phyloP scores from a whole-genome alignment of 129 eudicot species.

The Pulicaria dysenterica region DNA sequence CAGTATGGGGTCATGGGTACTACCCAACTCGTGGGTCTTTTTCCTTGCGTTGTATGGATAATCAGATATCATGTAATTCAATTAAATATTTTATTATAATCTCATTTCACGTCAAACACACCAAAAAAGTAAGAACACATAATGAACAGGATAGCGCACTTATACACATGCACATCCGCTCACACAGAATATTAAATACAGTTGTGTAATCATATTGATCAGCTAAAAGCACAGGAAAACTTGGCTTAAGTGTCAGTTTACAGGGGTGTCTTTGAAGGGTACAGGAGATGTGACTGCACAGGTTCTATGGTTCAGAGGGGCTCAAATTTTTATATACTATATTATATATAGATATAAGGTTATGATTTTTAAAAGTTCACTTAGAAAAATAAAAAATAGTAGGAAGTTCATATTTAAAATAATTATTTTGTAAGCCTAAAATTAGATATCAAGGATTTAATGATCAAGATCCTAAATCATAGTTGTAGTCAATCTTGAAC shows the following conservation, averaged over 20 bases:
- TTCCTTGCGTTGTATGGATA: constrained; percentile 11
- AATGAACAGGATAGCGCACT: neutral
- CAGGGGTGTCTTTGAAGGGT: too few species aligned
- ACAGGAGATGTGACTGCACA: too few species aligned
- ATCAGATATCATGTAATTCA: constrained; percentile 21
- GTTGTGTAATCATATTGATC: constrained; percentile 10
- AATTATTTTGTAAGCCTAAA: too few species aligned
- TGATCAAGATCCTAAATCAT: too few species aligned
- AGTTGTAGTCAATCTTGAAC: too few species aligned
- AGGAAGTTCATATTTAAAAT: too few species aligned
- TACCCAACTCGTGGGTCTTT: constrained; percentile 15
- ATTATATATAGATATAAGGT: too few species aligned
- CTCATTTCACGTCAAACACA: neutral
- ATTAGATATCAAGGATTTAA: too few species aligned
- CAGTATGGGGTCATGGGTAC: constrained; percentile 33
- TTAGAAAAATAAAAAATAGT: too few species aligned
- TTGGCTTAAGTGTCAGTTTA: neutral
- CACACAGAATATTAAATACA: neutral
- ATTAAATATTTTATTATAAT: neutral
- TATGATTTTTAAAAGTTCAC: too few species aligned
- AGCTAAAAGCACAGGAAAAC: constrained; percentile 6
- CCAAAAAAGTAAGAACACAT: constrained; percentile 4
- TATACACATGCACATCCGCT: neutral
- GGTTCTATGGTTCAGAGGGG: too few species aligned
- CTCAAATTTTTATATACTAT: too few species aligned